Base-by-base conservation (phyloP, 164 flowering plant genomes). In the Vitis rotundifolia region DNA sequence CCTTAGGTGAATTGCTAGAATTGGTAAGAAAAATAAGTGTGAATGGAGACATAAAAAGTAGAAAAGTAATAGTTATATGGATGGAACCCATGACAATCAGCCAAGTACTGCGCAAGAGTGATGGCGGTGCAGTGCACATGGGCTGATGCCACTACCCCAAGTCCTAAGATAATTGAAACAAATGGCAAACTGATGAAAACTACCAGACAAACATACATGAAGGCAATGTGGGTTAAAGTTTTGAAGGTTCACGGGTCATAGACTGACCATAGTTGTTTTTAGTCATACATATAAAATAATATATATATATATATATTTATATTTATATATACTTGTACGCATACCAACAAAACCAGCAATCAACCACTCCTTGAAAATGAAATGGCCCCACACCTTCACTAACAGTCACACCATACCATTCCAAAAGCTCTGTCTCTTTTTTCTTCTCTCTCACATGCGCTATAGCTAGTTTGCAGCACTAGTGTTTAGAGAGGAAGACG, bases 231-330 rank as follows among this genome's bases (percentile, higher is more conserved):
- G 44, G 44, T 37, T 37, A 37, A 37, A 37, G 7, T 0, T 2
- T 37, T 37, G 6, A 37, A 53, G 69, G 64, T 68, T 74, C 77
- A 74, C 77, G 77, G 77, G 77, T 69, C 57, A 69, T 50, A 19
- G 5, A 59, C 69, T 54, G 13, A 53, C 14, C 59, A 22, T 22
- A 22, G 2, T 22, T 22, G 26, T 22, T 22, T 22, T 22, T 22
- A 22, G 26, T 22, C 26, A 2, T 22, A 22, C 26, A 22, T 1
- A 22, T 22, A 1, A 22, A 22, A 22, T 22, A 22, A 22, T 22
- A 37, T 37, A 37, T 31, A 29, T 29, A 29, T 29, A 29, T 29
- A 31, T 37, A 4, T 31, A 37, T 37, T 31, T 31, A 31, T 31
- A 6, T 22, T 1, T 22, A 22, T 22, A 22, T 22, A 6, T 37